Evolutionary conservation across 169 alveolate genomes (phyloP).

Genomic region (Nephromyces sp.): DNA sequence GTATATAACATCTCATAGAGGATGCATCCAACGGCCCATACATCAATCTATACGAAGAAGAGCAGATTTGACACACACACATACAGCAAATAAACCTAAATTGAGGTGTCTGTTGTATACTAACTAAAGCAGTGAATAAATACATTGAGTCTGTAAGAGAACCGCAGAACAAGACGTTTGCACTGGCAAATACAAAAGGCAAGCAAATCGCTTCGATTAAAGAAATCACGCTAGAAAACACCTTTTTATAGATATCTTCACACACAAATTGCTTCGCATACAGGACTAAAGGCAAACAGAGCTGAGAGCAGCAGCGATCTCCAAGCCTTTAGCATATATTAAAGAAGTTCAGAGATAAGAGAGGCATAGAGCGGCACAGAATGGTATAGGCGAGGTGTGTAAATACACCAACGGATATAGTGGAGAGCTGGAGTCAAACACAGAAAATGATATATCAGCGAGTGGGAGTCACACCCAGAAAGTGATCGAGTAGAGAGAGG

Average conservation of each 20-base stretch:
- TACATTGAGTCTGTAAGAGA: no score
- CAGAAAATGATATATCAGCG: neutral
- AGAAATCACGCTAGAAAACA: no score
- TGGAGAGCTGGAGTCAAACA: neutral
- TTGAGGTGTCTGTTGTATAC: neutral
- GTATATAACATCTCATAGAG: slow-evolving; percentile 72
- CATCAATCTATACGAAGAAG: slow-evolving; percentile 55
- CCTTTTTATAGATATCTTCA: no score
- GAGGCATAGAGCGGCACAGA: neutral
- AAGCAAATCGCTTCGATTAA: neutral
- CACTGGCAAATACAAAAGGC: neutral
- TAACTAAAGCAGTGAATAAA: neutral
- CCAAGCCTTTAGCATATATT: no score
- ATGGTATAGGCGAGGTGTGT: neutral
- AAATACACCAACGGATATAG: neutral
- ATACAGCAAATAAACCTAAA: neutral
- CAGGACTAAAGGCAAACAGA: no score
- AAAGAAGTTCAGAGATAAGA: neutral
- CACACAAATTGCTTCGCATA: no score
- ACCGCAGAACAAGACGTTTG: no score
- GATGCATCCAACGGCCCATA: slow-evolving; percentile 83
- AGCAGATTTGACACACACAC: slow-evolving; percentile 26
- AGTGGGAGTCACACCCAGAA: neutral
- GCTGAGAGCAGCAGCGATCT: no score
- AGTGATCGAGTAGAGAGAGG: neutral